Conservation (phyloP, 73 alveolate species). For the Stentor roeselii region DNA sequence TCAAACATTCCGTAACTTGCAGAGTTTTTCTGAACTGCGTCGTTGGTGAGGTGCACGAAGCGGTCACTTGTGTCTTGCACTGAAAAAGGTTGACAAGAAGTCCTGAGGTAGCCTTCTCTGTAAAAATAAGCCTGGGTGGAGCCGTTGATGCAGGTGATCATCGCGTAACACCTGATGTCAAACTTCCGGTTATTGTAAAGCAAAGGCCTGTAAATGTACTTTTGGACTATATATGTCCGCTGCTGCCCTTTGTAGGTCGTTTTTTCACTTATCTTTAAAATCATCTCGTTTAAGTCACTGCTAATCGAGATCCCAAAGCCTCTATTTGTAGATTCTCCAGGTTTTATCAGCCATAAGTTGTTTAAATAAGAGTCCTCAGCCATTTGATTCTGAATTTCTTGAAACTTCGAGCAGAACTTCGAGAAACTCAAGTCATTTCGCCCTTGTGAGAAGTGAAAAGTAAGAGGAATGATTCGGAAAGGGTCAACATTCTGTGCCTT, state of each 20-base stretch:
- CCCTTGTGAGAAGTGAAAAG: no score
- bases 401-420: no score
- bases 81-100: background rate
- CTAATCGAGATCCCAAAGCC: constrained; percentile 39
- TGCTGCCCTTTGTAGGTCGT: no score
- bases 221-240: background rate
- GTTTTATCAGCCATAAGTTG: constrained; percentile 48
- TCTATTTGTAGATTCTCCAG: constrained; percentile 46
- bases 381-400: no score
- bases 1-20: background rate
- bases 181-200: background rate
- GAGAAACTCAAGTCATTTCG: no score
- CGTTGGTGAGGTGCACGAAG: background rate
- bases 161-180: background rate
- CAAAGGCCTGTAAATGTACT: constrained; percentile 6
- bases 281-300: constrained; percentile 31
- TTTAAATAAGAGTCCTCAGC: no score
- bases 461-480: no score
- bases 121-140: background rate
- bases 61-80: background rate
- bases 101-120: constrained; percentile 13
- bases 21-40: constrained; percentile 5
- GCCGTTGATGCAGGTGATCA: constrained; percentile 10
- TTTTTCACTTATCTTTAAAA: no score
- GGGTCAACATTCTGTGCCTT: no score